Conservation (phyloP, 164 flowering plant species). For the Umbilicus rupestris region DNA sequence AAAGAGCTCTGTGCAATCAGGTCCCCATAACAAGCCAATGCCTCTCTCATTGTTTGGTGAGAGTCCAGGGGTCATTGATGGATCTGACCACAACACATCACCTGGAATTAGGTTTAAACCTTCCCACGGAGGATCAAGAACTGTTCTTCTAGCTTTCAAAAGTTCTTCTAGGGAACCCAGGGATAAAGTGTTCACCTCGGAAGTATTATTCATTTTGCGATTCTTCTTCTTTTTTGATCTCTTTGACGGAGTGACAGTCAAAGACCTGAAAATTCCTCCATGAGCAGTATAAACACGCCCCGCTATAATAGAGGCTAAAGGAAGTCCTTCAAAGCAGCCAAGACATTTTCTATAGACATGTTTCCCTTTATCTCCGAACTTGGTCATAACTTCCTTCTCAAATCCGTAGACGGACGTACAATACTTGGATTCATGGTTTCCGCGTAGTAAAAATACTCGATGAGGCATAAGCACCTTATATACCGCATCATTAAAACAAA, state of each 20-base stretch:
- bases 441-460: constrained; percentile 79
- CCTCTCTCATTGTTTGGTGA: constrained; percentile 91
- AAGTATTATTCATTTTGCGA: constrained; percentile 26
- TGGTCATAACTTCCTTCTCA: constrained; percentile 82
- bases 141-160: constrained; percentile 74
- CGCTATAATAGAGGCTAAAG: constrained; percentile 81
- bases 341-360: constrained; percentile 87
- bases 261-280: constrained; percentile 89
- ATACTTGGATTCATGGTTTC: constrained; percentile 94
- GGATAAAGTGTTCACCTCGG: constrained; percentile 28
- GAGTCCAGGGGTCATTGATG: constrained; percentile 78
- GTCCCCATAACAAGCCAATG: constrained; percentile 94
- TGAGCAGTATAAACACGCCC: constrained; percentile 84
- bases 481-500: not conserved
- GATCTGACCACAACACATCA: constrained; percentile 97
- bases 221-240: constrained; percentile 71
- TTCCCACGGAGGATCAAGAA: constrained; percentile 97
- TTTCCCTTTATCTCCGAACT: constrained; percentile 74
- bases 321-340: constrained; percentile 94
- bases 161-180: constrained; percentile 90
- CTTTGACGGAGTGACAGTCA: constrained; percentile 35
- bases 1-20: constrained; percentile 91
- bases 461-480: constrained; percentile 67
- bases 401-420: constrained; percentile 98
- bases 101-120: constrained; percentile 92